Evolutionary conservation across 306 rosid genomes (phyloP), one percentile per base, ranked within the genome.

Genomic region (Trifolium subterraneum): DNA sequence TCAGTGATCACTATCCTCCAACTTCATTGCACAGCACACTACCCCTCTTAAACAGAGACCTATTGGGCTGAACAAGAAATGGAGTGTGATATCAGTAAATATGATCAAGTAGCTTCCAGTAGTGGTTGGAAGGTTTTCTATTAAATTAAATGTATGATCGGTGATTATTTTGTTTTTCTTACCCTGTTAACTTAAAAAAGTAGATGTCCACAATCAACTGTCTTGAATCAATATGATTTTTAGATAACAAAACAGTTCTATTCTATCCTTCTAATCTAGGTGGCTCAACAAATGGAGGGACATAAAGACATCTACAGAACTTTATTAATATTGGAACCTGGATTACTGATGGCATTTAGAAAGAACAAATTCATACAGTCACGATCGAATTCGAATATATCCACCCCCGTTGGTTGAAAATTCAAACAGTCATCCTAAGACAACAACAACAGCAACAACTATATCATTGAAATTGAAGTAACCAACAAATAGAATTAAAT

Each of bases 41-140:
- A 31, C 15, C 22, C 68, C 64, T 58, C 9, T 23, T 6, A n/a
- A 62, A n/a, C 10, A 35, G 44, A 62, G 42, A 33, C 44, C 23
- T 35, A 62, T 9, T 33, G 16, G 64, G 15, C 42, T 29, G 20
- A 60, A 60, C 66, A 58, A 13, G 36, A 58, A 58, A 58, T 58
- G 16, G 63, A 58, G 18, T 23, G 64, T 22, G 36, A 23, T 7
- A 58, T 23, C 64, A 25, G 64, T 25, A 38, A 27, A 25, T 58
- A 25, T 58, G 4, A 25, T 58, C 36, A 58, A 25, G 38, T 4
- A 8, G 27, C 29, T 8, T 4, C 0, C 29, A 54, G 60, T 58
- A 58, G 64, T 58, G 61, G 61, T 55, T 55, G 33, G 33, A 55
- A 55, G 31, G 29, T 55, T 55, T 55, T 55, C 61, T 55, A 33